Conservation (phyloP, 768 basidiomycete genomes). For the Kwoniella dejecticola region DNA sequence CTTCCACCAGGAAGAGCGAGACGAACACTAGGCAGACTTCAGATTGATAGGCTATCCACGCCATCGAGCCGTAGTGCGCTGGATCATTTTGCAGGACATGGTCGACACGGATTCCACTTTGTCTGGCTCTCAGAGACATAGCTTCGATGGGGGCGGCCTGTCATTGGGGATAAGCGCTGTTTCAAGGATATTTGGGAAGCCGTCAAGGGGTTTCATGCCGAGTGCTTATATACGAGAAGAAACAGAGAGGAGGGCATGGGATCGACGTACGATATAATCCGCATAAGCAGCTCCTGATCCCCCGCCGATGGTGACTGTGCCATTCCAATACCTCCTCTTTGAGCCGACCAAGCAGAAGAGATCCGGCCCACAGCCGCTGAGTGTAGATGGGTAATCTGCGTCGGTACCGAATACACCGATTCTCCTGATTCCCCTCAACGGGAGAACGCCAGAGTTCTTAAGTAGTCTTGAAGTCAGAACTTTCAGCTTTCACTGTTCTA, state of each 20-base stretch:
- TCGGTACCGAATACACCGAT: slow-evolving; percentile 64
- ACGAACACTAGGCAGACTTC: slow-evolving; percentile 55
- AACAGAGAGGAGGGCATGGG: neutral
- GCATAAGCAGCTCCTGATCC: slow-evolving; percentile 51
- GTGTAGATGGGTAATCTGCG: slow-evolving; percentile 58
- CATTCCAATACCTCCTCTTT: slow-evolving; percentile 48
- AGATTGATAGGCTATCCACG: slow-evolving; percentile 40
- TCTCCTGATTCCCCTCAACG: slow-evolving; percentile 42
- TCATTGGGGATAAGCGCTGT: neutral
- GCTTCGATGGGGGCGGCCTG: slow-evolving; percentile 51
- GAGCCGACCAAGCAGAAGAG: slow-evolving; percentile 44
- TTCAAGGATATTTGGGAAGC: too few relatives aligned
- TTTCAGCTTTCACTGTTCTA: neutral
- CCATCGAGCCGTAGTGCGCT: slow-evolving; percentile 33
- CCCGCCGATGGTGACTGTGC: slow-evolving; percentile 51
- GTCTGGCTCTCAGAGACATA: slow-evolving; percentile 37
- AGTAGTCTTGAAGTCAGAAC: slow-evolving; percentile 30
- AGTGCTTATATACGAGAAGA: too few relatives aligned
- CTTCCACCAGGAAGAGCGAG: slow-evolving; percentile 49
- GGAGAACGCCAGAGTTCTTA: slow-evolving; percentile 48
- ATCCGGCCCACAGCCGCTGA: slow-evolving; percentile 47
- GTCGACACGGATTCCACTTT: slow-evolving; percentile 42
- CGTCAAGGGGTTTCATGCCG: too few relatives aligned
- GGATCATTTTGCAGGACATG: slow-evolving; percentile 45
- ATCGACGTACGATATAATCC: slow-evolving; percentile 43